phyloP scores from a whole-genome alignment of 352 stramenopile genomes.

The Pythium monospermum region DNA sequence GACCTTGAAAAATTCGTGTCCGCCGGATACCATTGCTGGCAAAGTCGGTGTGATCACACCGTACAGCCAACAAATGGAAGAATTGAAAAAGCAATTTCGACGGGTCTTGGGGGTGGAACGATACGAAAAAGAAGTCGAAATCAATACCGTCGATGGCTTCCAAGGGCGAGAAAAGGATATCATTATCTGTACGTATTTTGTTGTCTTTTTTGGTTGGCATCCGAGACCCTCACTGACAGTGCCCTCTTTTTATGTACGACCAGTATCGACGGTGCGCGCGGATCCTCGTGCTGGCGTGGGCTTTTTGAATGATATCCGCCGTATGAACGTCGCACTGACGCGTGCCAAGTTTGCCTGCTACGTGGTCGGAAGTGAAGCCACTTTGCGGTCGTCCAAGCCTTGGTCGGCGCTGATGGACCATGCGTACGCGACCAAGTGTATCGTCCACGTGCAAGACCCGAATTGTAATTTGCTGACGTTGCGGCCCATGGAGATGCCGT shows the following conservation, averaged over 20 bases:
- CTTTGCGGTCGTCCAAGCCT: conserved; percentile 78
- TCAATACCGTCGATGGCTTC: conserved; percentile 92
- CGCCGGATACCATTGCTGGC: conserved; percentile 61
- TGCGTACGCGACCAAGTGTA: conserved; percentile 48
- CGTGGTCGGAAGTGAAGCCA: conserved; percentile 80
- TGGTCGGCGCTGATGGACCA: conserved; percentile 80
- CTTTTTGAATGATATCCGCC: conserved; percentile 86
- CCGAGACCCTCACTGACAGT: neutral
- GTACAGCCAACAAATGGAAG: conserved; percentile 89
- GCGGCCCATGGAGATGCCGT: conserved; percentile 44
- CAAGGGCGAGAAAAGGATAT: conserved; percentile 91
- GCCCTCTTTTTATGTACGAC: too few species aligned
- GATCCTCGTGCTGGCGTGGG: conserved; percentile 77
- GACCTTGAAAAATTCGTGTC: conserved; percentile 81
- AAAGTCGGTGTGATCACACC: conserved; percentile 89
- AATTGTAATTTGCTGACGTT: conserved; percentile 71
- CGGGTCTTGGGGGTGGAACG: conserved; percentile 42
- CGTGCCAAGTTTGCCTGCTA: conserved; percentile 87
- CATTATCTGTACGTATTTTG: conserved; percentile 78
- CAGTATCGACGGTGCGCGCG: conserved; percentile 84
- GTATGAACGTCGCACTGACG: conserved; percentile 88
- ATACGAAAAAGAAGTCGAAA: conserved; percentile 82
- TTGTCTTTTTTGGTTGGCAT: too few species aligned
- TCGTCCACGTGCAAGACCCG: conserved; percentile 81
- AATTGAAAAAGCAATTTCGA: conserved; percentile 58